phyloP scores from a whole-genome alignment of 2,329 filamentous ascomycete species.

The Ophiostoma australiae region DNA sequence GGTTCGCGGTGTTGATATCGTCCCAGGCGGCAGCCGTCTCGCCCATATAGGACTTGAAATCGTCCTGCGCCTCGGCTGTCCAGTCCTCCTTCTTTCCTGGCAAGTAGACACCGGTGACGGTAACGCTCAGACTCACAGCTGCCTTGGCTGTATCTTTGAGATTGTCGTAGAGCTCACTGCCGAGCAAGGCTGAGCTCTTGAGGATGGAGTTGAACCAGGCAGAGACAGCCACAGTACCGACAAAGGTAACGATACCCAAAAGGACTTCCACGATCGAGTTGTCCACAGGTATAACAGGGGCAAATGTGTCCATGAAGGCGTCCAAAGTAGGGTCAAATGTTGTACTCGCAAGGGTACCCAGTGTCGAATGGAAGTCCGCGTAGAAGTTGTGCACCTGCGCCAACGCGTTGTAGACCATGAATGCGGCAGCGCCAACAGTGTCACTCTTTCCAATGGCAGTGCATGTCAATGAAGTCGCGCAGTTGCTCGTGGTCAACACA shows the following conservation, averaged over 20 bases:
- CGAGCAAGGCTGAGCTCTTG: not conserved
- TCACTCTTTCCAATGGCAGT: not conserved
- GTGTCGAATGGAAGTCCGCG: not conserved
- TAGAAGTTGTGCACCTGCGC: not conserved
- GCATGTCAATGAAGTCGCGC: not conserved
- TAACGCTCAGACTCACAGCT: not conserved
- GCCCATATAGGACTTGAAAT: not conserved
- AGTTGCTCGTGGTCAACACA: not conserved
- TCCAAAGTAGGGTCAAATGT: not conserved
- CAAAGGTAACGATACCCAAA: not conserved
- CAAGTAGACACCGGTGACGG: not conserved
- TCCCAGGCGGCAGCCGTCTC: not conserved
- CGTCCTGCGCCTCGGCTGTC: not conserved
- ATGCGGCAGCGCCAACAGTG: not conserved
- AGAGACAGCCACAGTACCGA: not conserved
- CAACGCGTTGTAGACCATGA: not conserved
- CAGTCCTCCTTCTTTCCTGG: not conserved
- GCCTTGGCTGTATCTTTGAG: not conserved
- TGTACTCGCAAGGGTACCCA: not conserved
- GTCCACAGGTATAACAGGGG: not conserved
- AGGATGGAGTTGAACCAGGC: not conserved
- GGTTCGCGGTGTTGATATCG: not conserved
- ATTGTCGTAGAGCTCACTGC: not conserved
- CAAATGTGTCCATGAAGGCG: not conserved
- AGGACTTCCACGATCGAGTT: no score